Conservation (phyloP, 2,329 filamentous ascomycete genomes). For the Claviceps paspali region DNA sequence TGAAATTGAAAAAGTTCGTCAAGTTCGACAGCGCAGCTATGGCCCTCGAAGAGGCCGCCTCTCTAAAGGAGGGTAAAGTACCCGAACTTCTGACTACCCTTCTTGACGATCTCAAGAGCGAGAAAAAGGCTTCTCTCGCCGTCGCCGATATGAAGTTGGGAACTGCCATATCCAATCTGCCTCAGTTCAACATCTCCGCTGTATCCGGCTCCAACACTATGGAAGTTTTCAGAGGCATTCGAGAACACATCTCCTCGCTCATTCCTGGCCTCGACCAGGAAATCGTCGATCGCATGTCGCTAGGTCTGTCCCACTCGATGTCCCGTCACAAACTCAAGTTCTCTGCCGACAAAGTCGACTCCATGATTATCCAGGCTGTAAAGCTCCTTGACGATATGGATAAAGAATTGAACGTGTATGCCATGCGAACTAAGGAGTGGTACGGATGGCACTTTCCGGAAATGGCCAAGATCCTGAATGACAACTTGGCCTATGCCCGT, state of each 20-base stretch:
- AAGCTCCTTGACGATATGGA: conserved; percentile 88
- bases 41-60: conserved; percentile 79
- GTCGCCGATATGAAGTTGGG: conserved; percentile 89
- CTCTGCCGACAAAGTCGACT: conserved; percentile 95
- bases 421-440: conserved; percentile 99
- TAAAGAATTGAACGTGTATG: conserved; percentile 97
- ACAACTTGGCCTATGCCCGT: conserved; percentile 86
- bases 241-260: conserved; percentile 75
- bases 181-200: conserved; percentile 69
- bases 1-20: conserved; percentile 93
- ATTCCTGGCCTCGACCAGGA: conserved; percentile 76
- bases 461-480: conserved; percentile 90
- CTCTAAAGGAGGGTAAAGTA: conserved; percentile 86
- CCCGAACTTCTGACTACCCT: conserved; percentile 71
- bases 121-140: conserved; percentile 91
- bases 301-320: conserved; percentile 93
- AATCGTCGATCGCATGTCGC: conserved; percentile 84
- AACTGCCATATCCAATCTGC: conserved; percentile 82
- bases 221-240: conserved; percentile 89
- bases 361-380: conserved; percentile 98
- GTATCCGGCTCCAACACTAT: conserved; percentile 47
- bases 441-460: conserved; percentile 99
- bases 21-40: conserved; percentile 92
- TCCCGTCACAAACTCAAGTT: conserved; percentile 98
- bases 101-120: conserved; percentile 82